A percentile compares a stretch with the other conserved stretches of the same genome.
Conservation (phyloP, 225 moss, liverwort and hornwort genomes). For the Pseudisothecium myosuroides region DNA sequence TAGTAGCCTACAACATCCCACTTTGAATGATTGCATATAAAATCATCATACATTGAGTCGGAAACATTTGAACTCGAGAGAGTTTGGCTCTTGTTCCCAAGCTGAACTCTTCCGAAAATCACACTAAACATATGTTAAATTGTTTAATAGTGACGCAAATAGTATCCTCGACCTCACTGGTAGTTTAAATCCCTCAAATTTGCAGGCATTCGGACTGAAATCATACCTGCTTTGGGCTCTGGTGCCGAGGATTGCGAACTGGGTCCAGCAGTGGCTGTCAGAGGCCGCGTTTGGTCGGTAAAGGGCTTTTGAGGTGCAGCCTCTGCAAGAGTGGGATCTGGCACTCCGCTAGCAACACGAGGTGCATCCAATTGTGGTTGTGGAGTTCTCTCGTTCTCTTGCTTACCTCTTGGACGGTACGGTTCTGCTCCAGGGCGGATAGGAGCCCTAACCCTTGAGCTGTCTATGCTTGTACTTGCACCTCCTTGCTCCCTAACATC, state of each 20-base stretch:
- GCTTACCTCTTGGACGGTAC: slow-evolving; percentile 56
- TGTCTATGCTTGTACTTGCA: neutral
- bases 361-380: neutral
- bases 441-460: neutral
- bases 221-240: slow-evolving; percentile 25
- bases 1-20: neutral
- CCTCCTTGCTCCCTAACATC: slow-evolving; percentile 15
- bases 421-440: slow-evolving; percentile 81
- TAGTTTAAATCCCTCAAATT: neutral
- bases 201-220: neutral
- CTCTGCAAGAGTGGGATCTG: slow-evolving; percentile 1
- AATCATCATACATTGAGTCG: neutral
- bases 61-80: neutral
- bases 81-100: neutral
- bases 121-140: neutral
- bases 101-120: neutral
- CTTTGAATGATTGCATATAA: neutral
- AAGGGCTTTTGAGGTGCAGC: slow-evolving; percentile 1
- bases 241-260: neutral
- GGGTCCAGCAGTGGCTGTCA: neutral
- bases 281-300: neutral
- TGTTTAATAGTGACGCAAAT: neutral
- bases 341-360: slow-evolving; percentile 5
- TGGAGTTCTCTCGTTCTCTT: slow-evolving; percentile 2
- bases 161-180: neutral